Evolutionary conservation across 495 filamentous ascomycete genomes (phyloP).

Genomic region (Chaetomium tenue): DNA sequence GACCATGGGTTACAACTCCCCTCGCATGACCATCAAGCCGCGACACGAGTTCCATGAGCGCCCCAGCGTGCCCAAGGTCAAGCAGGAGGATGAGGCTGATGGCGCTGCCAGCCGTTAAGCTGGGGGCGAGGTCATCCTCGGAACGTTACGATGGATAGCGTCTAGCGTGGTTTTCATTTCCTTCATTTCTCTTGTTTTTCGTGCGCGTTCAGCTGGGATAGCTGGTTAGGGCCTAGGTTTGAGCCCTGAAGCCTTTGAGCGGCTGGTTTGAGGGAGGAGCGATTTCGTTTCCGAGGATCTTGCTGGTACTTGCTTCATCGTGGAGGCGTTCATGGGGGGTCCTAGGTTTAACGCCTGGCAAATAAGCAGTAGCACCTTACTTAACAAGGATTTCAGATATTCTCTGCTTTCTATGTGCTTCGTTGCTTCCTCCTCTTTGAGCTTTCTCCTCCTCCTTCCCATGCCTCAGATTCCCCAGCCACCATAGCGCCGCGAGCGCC

Average conservation of each 20-base stretch:
- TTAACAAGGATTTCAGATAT: background rate
- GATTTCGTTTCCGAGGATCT: conserved; percentile 8
- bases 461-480: too few relatives aligned
- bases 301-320: background rate
- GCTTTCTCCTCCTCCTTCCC: background rate
- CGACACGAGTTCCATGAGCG: conserved; percentile 32
- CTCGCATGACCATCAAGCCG: conserved; percentile 32
- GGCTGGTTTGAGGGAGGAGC: conserved; percentile 13
- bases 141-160: too few relatives aligned
- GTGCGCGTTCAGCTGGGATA: background rate
- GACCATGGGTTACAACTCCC: conserved; percentile 29
- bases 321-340: background rate
- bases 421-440: background rate
- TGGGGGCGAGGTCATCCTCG: too few relatives aligned
- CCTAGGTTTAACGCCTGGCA: background rate
- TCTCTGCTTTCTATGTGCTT: background rate
- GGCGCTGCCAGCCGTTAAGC: background rate
- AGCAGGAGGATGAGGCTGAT: conserved; percentile 5
- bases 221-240: background rate
- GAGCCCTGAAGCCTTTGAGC: background rate
- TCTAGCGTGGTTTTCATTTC: background rate
- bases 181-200: background rate
- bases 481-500: background rate
- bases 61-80: background rate
- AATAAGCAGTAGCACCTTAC: background rate